Conservation (phyloP, 495 filamentous ascomycete genomes). For the Trichoderma erinaceum region DNA sequence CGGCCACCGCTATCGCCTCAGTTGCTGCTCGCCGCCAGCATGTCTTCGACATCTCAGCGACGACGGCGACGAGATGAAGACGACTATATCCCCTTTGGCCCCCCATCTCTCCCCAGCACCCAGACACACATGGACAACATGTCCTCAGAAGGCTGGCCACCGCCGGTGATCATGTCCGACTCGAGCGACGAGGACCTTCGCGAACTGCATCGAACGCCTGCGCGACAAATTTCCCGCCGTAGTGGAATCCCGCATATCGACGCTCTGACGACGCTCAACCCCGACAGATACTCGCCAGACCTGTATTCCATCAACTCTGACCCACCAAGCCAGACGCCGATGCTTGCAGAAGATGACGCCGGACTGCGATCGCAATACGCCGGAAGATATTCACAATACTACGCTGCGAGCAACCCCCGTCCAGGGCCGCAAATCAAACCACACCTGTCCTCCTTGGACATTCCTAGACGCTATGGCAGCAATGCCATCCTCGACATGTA, state of each 20-base stretch:
- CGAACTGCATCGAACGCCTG: neutral
- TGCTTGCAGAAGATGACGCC: neutral
- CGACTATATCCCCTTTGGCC: conserved; percentile 5
- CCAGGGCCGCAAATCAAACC: neutral
- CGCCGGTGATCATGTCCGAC: neutral
- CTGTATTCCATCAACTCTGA: neutral
- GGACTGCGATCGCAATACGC: neutral
- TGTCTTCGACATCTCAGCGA: neutral
- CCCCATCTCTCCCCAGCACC: neutral
- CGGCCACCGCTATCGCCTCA: neutral
- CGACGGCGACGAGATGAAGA: conserved; percentile 9
- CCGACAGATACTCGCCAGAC: conserved; percentile 6
- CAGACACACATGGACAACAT: conserved; percentile 1
- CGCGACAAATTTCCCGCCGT: neutral
- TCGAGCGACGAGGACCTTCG: conserved; percentile 5
- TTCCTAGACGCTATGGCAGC: conserved; percentile 13
- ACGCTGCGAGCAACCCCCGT: neutral
- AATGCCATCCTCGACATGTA: conserved; percentile 47
- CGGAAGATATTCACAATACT: neutral
- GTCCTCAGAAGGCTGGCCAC: neutral
- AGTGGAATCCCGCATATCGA: neutral
- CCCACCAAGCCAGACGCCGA: neutral
- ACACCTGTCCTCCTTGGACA: conserved; percentile 11
- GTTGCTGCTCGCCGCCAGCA: neutral
- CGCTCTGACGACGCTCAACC: neutral